These are phyloP conservation scores for Leishmania mexicana DNA, from an alignment of 208 protist genomes.

Conservation along the genomic window DNA sequence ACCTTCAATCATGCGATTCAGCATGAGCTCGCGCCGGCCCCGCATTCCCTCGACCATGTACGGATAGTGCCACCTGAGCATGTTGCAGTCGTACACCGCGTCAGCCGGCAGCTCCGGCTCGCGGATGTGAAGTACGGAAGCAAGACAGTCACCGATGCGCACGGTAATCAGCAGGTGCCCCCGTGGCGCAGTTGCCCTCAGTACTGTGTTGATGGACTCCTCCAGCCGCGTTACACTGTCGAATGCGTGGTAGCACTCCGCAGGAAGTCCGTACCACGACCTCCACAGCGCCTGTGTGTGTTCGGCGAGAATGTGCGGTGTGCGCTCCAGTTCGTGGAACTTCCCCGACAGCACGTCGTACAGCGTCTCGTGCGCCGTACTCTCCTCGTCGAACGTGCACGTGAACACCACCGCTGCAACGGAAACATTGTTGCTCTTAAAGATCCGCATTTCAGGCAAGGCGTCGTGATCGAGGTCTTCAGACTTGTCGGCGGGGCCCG, in stretches of 20 bases:
- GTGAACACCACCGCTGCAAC: slow-evolving; percentile 85
- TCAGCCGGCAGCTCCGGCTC: slow-evolving; percentile 73
- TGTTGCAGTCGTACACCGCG: slow-evolving; percentile 76
- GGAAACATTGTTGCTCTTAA: slow-evolving; percentile 83
- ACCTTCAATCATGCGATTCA: slow-evolving; percentile 84
- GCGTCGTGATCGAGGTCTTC: slow-evolving; percentile 32
- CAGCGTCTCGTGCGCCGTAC: slow-evolving; percentile 59
- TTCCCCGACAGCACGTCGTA: slow-evolving; percentile 58
- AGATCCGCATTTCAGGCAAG: slow-evolving; percentile 57
- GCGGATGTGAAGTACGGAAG: slow-evolving; percentile 76
- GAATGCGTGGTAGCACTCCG: slow-evolving; percentile 63
- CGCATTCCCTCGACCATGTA: slow-evolving; percentile 70
- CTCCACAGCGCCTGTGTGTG: slow-evolving; percentile 50
- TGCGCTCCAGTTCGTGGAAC: slow-evolving; percentile 30
- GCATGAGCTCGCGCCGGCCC: slow-evolving; percentile 69
- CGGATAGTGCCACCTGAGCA: slow-evolving; percentile 90
- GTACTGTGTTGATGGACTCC: slow-evolving; percentile 70
- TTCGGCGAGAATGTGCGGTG: slow-evolving; percentile 60
- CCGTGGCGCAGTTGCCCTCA: slow-evolving; percentile 44
- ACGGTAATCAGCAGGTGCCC: slow-evolving; percentile 88
- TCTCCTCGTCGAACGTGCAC: slow-evolving; percentile 62
- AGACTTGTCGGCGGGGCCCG: slow-evolving; percentile 33
- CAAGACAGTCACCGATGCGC: slow-evolving; percentile 84
- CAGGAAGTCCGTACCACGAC: slow-evolving; percentile 69
- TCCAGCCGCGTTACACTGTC: slow-evolving; percentile 77